These are phyloP conservation scores for Colletotrichum tabaci DNA, from an alignment of 2,329 filamentous ascomycete species.

Conservation along the genomic window DNA sequence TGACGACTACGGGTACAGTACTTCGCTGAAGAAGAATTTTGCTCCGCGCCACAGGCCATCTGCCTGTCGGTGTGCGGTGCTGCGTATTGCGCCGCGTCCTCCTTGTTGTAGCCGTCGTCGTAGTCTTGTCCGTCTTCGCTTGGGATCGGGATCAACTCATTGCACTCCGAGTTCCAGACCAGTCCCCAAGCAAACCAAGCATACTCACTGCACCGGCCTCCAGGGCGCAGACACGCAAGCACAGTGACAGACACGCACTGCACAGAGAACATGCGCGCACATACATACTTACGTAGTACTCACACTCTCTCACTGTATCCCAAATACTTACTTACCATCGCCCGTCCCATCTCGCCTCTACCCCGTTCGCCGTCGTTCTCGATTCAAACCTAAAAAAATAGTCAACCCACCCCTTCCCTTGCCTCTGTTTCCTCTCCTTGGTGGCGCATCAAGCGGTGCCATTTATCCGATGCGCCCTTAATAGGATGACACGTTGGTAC, in stretches of 20 bases:
- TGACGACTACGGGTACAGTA: not conserved
- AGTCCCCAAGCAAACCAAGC: constrained; percentile 6
- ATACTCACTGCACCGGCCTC: not conserved
- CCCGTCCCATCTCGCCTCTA: not conserved
- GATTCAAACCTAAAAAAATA: constrained; percentile 4
- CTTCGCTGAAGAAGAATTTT: constrained; percentile 10
- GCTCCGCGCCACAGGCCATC: constrained; percentile 24
- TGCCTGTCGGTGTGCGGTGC: constrained; percentile 4
- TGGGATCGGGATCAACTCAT: not conserved
- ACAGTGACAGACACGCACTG: not conserved
- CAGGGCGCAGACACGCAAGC: constrained; percentile 9
- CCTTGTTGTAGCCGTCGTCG: not conserved
- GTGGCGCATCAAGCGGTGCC: constrained; percentile 9
- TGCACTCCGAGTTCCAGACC: constrained; percentile 13
- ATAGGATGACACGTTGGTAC: too few relatives aligned
- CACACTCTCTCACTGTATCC: not conserved
- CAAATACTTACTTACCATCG: not conserved
- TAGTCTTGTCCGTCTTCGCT: not conserved
- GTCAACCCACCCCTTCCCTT: not conserved
- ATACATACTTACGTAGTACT: too few relatives aligned
- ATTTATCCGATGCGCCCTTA: constrained; percentile 13
- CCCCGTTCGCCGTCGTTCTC: not conserved
- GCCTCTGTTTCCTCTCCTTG: not conserved
- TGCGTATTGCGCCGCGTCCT: not conserved
- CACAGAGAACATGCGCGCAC: not conserved